These are phyloP conservation scores for Barbatosphaeria neglecta DNA, from an alignment of 495 filamentous ascomycete genomes.

Conservation along the genomic window DNA sequence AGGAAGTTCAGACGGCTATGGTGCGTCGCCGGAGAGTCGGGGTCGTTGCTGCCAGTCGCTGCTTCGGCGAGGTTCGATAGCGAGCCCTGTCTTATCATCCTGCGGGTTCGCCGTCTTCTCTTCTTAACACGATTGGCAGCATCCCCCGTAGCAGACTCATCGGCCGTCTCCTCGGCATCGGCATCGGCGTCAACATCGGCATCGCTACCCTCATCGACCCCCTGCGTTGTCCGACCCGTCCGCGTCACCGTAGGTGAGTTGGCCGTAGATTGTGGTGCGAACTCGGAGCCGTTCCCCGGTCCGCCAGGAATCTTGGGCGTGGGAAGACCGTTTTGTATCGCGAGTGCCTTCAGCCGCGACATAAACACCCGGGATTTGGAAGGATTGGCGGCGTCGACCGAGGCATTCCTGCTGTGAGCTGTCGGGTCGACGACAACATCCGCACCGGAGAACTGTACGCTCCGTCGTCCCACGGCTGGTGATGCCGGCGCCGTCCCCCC, in stretches of 20 bases:
- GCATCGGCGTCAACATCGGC: constrained; percentile 69
- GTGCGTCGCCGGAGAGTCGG: constrained; percentile 15
- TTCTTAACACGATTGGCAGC: constrained; percentile 28
- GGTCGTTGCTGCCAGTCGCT: constrained; percentile 10
- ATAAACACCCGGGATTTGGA: constrained; percentile 47
- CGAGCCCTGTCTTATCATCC: constrained; percentile 33
- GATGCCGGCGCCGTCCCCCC: neutral
- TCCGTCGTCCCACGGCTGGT: constrained; percentile 16
- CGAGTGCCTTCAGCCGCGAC: constrained; percentile 51
- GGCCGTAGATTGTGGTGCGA: constrained; percentile 19
- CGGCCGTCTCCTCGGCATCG: constrained; percentile 62
- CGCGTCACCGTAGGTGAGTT: constrained; percentile 39
- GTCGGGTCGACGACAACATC: constrained; percentile 28
- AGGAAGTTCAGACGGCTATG: constrained; percentile 37
- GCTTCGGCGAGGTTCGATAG: constrained; percentile 29
- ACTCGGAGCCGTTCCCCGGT: constrained; percentile 14
- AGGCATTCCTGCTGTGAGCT: constrained; percentile 41
- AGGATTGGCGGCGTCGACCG: constrained; percentile 43
- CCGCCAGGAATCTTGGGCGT: constrained; percentile 35
- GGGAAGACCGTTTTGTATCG: constrained; percentile 25
- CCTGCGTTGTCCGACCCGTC: neutral
- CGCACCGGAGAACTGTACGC: constrained; percentile 53
- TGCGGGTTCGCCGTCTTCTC: constrained; percentile 44
- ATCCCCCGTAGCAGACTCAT: constrained; percentile 37
- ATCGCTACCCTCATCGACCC: constrained; percentile 47